A percentile compares a stretch with the other conserved stretches of the same genome.
These are phyloP conservation scores for Phaffia tasmanica DNA, from an alignment of 768 basidiomycete genomes.

Conservation along the genomic window DNA sequence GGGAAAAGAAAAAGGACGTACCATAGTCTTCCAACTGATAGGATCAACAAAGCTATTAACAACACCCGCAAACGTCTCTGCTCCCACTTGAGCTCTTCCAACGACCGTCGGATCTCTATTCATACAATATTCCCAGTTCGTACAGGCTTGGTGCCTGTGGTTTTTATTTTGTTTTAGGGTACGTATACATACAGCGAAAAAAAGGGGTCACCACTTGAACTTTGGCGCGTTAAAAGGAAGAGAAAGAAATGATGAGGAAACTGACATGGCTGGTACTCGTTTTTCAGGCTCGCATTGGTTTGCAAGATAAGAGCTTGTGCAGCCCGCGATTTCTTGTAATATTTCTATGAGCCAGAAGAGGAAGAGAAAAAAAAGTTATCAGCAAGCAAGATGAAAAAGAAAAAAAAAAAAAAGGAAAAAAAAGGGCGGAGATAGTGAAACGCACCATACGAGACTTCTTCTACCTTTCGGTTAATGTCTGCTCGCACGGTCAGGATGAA, in stretches of 20 bases:
- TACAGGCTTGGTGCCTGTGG: slow-evolving; percentile 59
- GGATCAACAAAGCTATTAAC: slow-evolving; percentile 94
- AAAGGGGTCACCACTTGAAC: neutral
- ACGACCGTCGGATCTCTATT: slow-evolving; percentile 81
- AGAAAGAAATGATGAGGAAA: neutral
- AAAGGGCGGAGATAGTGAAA: too few species aligned
- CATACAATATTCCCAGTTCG: slow-evolving; percentile 89
- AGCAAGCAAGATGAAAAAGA: neutral
- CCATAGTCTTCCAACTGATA: slow-evolving; percentile 94
- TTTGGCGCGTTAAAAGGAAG: neutral
- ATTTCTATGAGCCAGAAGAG: slow-evolving; percentile 47
- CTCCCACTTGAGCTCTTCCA: slow-evolving; percentile 77
- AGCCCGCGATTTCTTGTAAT: slow-evolving; percentile 81
- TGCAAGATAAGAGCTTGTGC: slow-evolving; percentile 64
- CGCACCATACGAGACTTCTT: slow-evolving; percentile 79
- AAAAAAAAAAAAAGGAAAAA: slow-evolving; percentile 3
- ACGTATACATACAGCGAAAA: too few species aligned
- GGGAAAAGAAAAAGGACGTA: slow-evolving; percentile 39
- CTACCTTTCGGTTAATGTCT: slow-evolving; percentile 77
- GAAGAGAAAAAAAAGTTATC: neutral
- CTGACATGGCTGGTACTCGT: slow-evolving; percentile 70
- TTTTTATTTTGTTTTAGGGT: too few species aligned
- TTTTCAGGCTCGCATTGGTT: slow-evolving; percentile 63
- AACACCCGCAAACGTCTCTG: slow-evolving; percentile 90
- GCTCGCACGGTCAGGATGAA: slow-evolving; percentile 81